A percentile compares a stretch with the other conserved stretches of the same genome.
These are phyloP conservation scores for Coniella lustricola DNA, from an alignment of 2,329 filamentous ascomycete species.

Conservation along the genomic window DNA sequence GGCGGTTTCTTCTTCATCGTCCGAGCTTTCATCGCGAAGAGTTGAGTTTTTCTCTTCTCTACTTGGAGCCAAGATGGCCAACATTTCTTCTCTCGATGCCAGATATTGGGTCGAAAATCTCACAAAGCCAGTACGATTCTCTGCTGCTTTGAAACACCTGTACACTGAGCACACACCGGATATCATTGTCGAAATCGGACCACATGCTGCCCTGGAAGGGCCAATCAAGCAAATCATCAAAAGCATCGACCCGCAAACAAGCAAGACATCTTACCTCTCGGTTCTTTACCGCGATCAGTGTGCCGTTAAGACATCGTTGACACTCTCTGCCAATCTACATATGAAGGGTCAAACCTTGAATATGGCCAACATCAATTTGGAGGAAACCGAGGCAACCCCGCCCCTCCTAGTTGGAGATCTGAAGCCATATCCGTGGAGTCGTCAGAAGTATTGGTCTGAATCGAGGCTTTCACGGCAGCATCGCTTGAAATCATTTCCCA, in stretches of 20 bases:
- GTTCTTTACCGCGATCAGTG: conserved; percentile 18
- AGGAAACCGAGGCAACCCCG: background rate
- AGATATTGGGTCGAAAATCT: conserved; percentile 39
- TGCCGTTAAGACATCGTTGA: conserved; percentile 16
- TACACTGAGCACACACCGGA: conserved; percentile 23
- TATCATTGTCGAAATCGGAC: conserved; percentile 24
- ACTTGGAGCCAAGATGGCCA: conserved; percentile 28
- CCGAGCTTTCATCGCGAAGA: conserved; percentile 18
- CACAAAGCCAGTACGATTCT: conserved; percentile 36
- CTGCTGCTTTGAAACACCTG: conserved; percentile 18
- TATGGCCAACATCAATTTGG: conserved; percentile 1
- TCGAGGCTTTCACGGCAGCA: conserved; percentile 27
- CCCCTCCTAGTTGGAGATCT: conserved; percentile 23
- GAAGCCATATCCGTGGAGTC: conserved; percentile 40
- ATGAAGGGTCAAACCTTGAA: conserved; percentile 5
- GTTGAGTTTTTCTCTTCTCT: conserved; percentile 39
- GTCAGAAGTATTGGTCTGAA: conserved; percentile 34
- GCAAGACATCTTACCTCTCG: conserved; percentile 24
- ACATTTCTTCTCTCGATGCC: conserved; percentile 28
- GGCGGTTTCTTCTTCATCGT: background rate
- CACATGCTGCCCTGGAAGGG: conserved; percentile 24
- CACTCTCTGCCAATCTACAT: conserved; percentile 2
- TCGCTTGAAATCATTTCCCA: conserved; percentile 26
- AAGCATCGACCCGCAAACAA: conserved; percentile 16
- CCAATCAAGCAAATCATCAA: conserved; percentile 24